These are phyloP conservation scores for Yarrowia porcina DNA, from an alignment of 805 yeast species.

Conservation along the genomic window DNA sequence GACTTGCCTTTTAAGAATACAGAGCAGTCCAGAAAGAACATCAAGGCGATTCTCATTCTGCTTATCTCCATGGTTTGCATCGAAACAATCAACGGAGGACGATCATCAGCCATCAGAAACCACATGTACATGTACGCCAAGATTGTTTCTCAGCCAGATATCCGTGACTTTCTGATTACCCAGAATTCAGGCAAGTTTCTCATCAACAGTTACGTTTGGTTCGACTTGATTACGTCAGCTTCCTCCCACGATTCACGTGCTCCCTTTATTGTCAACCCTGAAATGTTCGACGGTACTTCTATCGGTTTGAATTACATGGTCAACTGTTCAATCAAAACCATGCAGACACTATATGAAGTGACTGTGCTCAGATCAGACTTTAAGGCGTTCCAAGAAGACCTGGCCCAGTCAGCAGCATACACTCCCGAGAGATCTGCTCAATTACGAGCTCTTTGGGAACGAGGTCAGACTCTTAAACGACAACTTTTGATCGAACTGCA, in stretches of 20 bases:
- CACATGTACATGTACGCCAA: slow-evolving; percentile 25
- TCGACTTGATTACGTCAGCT: slow-evolving; percentile 13
- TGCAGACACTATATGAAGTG: slow-evolving; percentile 12
- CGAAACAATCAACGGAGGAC: slow-evolving; percentile 22
- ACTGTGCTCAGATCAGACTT: slow-evolving; percentile 2
- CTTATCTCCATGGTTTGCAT: slow-evolving; percentile 16
- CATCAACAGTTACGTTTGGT: slow-evolving; percentile 21
- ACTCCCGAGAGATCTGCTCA: slow-evolving; percentile 2
- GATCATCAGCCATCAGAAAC: slow-evolving; percentile 15
- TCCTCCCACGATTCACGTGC: background rate
- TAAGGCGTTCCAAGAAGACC: slow-evolving; percentile 20
- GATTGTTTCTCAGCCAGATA: slow-evolving; percentile 2
- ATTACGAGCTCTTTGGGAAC: slow-evolving; percentile 5
- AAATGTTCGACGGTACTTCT: slow-evolving; percentile 18
- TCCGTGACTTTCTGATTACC: background rate
- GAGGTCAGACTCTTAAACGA: slow-evolving; percentile 3
- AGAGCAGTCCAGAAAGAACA: background rate
- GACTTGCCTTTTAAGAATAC: slow-evolving; percentile 9
- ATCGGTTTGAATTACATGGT: slow-evolving; percentile 24
- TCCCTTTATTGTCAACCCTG: slow-evolving; percentile 8
- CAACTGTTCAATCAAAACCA: slow-evolving; percentile 12
- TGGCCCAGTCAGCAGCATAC: background rate
- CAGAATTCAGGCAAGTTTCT: slow-evolving; percentile 21
- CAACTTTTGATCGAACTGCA: background rate
- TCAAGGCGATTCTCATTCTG: slow-evolving; percentile 16